These are phyloP conservation scores for Eucalyptus microcorys DNA, from an alignment of 345 rosid species.

Conservation along the genomic window DNA sequence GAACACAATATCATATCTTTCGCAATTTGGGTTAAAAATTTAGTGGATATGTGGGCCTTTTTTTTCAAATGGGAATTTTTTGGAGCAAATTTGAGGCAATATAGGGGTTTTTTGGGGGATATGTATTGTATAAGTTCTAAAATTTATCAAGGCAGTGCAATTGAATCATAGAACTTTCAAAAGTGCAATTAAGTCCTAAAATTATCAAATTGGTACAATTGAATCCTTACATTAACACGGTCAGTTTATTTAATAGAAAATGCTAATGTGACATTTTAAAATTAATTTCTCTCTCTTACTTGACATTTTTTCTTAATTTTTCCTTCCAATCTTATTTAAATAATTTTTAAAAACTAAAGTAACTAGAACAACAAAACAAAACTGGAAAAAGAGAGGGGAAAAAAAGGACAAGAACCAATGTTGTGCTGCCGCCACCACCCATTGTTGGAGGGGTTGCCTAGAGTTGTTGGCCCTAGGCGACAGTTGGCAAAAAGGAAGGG, in stretches of 20 bases:
- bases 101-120: too few relatives aligned
- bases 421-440: fast-evolving
- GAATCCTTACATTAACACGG: fast-evolving
- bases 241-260: fast-evolving
- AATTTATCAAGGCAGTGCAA: fast-evolving
- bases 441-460: not conserved
- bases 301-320: too few relatives aligned
- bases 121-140: too few relatives aligned
- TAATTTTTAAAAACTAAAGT: not conserved
- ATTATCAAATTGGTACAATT: fast-evolving
- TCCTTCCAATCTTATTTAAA: fast-evolving
- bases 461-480: fast-evolving
- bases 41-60: fast-evolving
- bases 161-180: fast-evolving
- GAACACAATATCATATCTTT: not conserved
- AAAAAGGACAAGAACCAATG: fast-evolving
- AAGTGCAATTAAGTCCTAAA: fast-evolving
- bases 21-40: not conserved
- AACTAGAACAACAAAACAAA: too few relatives aligned
- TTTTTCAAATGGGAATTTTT: not conserved
- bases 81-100: not conserved
- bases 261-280: not conserved
- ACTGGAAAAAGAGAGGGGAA: not conserved
- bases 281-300: fast-evolving
- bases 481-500: too few relatives aligned